These are phyloP conservation scores for Fusarium nisikadoi DNA, from an alignment of 2,329 filamentous ascomycete species.

Conservation along the genomic window DNA sequence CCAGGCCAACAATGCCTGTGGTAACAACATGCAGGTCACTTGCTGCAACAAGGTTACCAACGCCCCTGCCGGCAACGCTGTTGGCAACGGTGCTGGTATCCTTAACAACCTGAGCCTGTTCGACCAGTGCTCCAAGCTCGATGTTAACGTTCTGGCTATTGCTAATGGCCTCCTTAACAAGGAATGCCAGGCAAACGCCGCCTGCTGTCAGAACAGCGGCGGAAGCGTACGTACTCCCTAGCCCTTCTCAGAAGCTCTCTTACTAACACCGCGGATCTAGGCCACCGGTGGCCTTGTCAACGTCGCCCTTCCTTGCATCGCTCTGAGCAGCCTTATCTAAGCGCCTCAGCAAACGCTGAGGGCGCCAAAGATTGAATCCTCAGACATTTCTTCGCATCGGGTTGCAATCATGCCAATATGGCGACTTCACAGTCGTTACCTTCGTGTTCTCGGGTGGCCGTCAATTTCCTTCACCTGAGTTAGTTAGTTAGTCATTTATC, in stretches of 20 bases:
- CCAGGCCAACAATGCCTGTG: constrained; percentile 1
- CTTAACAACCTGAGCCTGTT: constrained; percentile 1
- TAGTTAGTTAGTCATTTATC: not conserved
- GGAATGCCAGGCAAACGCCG: constrained; percentile 6
- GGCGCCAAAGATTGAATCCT: not conserved
- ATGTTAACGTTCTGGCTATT: not conserved
- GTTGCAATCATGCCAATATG: not conserved
- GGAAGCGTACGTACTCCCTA: not conserved
- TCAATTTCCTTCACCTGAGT: not conserved
- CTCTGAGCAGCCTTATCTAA: not conserved
- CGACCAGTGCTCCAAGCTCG: constrained; percentile 3
- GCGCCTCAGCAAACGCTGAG: not conserved
- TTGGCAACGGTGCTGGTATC: not conserved
- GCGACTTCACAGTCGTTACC: not conserved
- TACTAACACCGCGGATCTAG: not conserved
- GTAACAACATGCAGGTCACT: constrained; percentile 1
- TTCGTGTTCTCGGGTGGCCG: not conserved
- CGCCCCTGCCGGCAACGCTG: not conserved
- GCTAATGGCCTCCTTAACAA: constrained; percentile 8
- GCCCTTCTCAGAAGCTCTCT: accelerated
- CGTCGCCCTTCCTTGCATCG: not conserved
- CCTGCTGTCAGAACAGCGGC: constrained; percentile 5
- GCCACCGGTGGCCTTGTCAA: constrained; percentile 4
- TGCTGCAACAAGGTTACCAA: constrained; percentile 16
- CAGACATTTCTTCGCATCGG: not conserved